Base-by-base conservation (phyloP, 192 early-diverging fungal genomes). In the Glomus cerebriforme region DNA sequence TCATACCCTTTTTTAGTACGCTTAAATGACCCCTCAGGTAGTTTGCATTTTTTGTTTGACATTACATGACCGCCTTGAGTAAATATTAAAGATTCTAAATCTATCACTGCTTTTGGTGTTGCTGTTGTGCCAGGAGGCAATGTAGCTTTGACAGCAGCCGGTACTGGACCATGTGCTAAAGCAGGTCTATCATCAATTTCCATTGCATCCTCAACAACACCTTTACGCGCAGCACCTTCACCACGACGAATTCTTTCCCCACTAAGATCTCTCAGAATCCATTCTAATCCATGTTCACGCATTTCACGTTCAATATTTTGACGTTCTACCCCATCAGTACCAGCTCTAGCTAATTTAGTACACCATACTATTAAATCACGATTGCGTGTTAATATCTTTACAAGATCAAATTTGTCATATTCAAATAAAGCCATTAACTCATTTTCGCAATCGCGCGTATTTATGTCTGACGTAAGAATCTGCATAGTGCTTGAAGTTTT, bases 381-480 rank as follows among this genome's bases (percentile, higher is more conserved):
- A 84, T 98, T 97, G 63, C 86, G 87, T 9, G 93, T 97, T 66
- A 99, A 84, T 35, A 93, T 81, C 81, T 96, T 95, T 70, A 99
- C 97, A 7, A 97, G 83, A 69, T 96, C 97, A 85, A 99, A 99
- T 75, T 99, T 94, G 73, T 95, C 95, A 78, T 94, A 99, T 54
- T 99, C 97, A 79, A 98, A 98, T 59, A 98, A 84, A n/a, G 88
- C 92, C 88, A 98, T 96, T 78, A 99, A 86, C 79, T 95, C 94
- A 86, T 99, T 99, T 89, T 99, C 98, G 68, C 92, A 89, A 83
- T 97, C 96, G 66, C 97, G 90, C 29, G 87, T 87, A 70, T 86
- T 87, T 60, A 91, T 83, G 7, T 91, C 88, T 65, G 91, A 89
- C 10, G 86, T 80, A 27, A 99, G 85, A 35, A 99, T 90, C 2